Evolutionary conservation across 2,329 filamentous ascomycete genomes (phyloP), one percentile per base, ranked within the genome.

Genomic region (Claviceps africana): DNA sequence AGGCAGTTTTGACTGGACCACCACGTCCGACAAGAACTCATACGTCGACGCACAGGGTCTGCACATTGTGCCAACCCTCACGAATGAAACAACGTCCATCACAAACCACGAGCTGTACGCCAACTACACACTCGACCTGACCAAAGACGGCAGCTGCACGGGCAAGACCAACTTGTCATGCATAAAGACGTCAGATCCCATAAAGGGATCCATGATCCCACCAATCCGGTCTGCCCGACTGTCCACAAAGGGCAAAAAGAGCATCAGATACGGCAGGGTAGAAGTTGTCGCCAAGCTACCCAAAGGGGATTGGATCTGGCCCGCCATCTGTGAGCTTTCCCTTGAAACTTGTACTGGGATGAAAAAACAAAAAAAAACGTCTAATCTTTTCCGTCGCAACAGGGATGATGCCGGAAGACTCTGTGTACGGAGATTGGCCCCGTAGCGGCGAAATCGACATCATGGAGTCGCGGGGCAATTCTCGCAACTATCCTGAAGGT

Each of bases 1-100:
- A n/a, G 72, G 72, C 17, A 66, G 70, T 37, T 78, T 78, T 58
- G 75, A 78, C 64, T 76, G 74, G 75, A 77, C 75, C 0, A 78
- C 75, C 6, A 65, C 61, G 3, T 73, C 76, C 55, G 55, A 63
- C 1, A 61, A 60, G 50, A 79, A 79, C 60, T 64, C 70, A 15
- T 78, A 72, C 59, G 65, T 71, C 37, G 72, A 76, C 57, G 61
- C 57, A 0, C 62, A 71, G 28, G 74, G 74, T n/a, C 66, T 78
- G 42, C 74, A 77, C 60, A 77, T 79, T 49, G 70, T 75, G n/a
- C 75, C 75, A 8, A 78, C 75, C 0, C 62, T 78, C 19, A 77
- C 74, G 15, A 67, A 66, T 30, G 62, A 69, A 49, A 65, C 63
- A 0, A 71, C 68, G 0, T 50, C 56, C 48, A 70, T 73, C 51